Percentiles rank a stretch among this genome's conserved stretches.
These are phyloP conservation scores for Eucalyptus regnans DNA, from an alignment of 345 rosid species.

Conservation along the genomic window DNA sequence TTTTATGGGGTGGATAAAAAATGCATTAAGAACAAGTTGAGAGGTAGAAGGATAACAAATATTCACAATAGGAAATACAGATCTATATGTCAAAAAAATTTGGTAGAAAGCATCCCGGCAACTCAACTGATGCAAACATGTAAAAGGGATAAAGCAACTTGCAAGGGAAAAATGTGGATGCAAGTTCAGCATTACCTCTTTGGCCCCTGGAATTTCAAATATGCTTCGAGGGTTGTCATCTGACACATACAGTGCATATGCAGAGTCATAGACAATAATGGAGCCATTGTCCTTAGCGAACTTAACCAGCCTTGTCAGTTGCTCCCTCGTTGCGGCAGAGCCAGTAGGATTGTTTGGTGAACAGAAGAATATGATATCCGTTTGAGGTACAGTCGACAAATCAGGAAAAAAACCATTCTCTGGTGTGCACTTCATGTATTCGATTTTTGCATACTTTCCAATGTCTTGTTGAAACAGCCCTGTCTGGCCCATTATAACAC, in stretches of 20 bases:
- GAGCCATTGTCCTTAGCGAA: slow-evolving; percentile 93
- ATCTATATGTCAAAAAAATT: background rate
- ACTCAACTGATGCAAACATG: background rate
- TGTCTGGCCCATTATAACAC: slow-evolving; percentile 96
- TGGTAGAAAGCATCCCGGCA: background rate
- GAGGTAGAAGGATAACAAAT: background rate
- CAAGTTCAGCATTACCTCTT: slow-evolving; percentile 42
- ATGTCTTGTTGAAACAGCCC: slow-evolving; percentile 54
- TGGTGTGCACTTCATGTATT: slow-evolving; percentile 93
- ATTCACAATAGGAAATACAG: background rate
- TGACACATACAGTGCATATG: slow-evolving; percentile 84
- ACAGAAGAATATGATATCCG: slow-evolving; percentile 91
- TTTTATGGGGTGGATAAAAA: background rate
- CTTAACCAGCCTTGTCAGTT: slow-evolving; percentile 53
- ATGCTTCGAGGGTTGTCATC: slow-evolving; percentile 80
- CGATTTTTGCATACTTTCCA: slow-evolving; percentile 61
- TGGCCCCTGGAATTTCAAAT: slow-evolving; percentile 97
- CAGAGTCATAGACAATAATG: slow-evolving; percentile 85
- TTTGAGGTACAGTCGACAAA: slow-evolving; percentile 52
- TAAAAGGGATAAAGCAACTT: background rate
- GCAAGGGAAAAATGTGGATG: background rate
- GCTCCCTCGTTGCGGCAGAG: slow-evolving; percentile 85
- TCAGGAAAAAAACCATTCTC: slow-evolving; percentile 95
- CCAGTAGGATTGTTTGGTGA: slow-evolving; percentile 98
- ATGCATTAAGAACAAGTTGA: background rate